Evolutionary conservation across 164 flowering plant genomes (phyloP), one percentile per base, ranked within the genome.

Genomic region (Malania oleifera): DNA sequence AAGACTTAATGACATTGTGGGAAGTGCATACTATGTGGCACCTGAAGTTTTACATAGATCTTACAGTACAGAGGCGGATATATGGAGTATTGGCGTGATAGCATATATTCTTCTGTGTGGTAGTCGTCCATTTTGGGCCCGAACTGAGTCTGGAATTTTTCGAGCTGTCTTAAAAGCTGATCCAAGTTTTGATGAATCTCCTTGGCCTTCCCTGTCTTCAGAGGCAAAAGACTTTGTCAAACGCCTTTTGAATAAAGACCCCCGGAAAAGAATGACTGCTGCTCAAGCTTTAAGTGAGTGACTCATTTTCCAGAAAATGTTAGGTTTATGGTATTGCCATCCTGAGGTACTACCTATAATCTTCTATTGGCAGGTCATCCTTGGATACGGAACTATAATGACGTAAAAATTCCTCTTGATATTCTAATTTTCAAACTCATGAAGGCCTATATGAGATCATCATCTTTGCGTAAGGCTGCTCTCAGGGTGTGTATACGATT

Each of bases 41-140:
- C 98, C 98, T 56, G 98, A 93, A 81, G 98, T 93, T 66, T 69
- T 92, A 39, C 95, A 84, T 67, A 84, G 97, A 77, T 84, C 87
- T 37, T 92, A 92, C 59, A 70, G 80, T 51, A 86, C 92, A 46
- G 98, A 92, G 73, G 96, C 98, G 47, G 98, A 92, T 84, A 82
- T 87, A 2, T 92, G 98, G 98, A 92, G 98, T 65, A 71, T 86
- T 41, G 98, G 98, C n/a, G 98, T 92, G 64, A 89, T 92, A 57
- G 83, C 95, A 19, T 92, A 89, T 70, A 87, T 89, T 59, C 93
- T 92, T 24, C 64, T 92, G 46, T 92, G 98, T 73, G 98, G 98
- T 18, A 89, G 95, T 62, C 96, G 97, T n/a, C 98, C 97, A 47
- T 92, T 89, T 75, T 92, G 98, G 97, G 98, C 96, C 8, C 73